Percentiles rank a stretch among this genome's conserved stretches.
These are phyloP conservation scores for Amanita muscaria DNA, from an alignment of 768 basidiomycete species.

Conservation along the genomic window DNA sequence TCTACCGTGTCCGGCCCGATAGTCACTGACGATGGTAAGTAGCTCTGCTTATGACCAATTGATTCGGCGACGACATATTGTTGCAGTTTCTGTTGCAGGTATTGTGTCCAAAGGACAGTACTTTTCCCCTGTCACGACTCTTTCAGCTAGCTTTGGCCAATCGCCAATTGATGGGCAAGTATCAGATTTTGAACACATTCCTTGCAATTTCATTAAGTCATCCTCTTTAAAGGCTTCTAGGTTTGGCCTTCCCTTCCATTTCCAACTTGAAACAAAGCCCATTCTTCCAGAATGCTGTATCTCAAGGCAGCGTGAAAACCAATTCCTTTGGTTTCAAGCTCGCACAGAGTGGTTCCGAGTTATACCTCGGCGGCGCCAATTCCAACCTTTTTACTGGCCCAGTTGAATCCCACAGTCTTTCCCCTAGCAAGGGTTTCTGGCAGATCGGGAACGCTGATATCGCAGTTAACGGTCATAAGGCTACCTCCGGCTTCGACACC, in stretches of 20 bases:
- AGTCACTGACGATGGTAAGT: conserved; percentile 26
- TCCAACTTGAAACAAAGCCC: conserved; percentile 24
- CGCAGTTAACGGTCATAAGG: conserved; percentile 10
- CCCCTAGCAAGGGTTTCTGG: conserved; percentile 19
- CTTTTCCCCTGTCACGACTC: conserved; percentile 1
- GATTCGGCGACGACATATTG: too few species aligned
- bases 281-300: conserved; percentile 33
- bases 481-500: conserved; percentile 12
- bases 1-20: conserved; percentile 29
- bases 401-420: conserved; percentile 25
- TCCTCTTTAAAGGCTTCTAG: conserved; percentile 15
- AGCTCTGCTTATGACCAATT: conserved; percentile 12
- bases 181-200: conserved; percentile 5
- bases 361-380: conserved; percentile 46
- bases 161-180: conserved; percentile 4
- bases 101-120: too few species aligned
- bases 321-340: conserved; percentile 39
- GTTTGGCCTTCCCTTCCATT: conserved; percentile 28
- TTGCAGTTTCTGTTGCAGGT: conserved; percentile 1
- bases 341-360: conserved; percentile 30
- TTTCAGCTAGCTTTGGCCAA: background rate
- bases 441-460: conserved; percentile 14
- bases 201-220: conserved; percentile 9
- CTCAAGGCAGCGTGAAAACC: conserved; percentile 20
- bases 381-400: conserved; percentile 32